These are phyloP conservation scores for Golubevia pallescens DNA, from an alignment of 1,284 basidiomycete species.

Conservation along the genomic window DNA sequence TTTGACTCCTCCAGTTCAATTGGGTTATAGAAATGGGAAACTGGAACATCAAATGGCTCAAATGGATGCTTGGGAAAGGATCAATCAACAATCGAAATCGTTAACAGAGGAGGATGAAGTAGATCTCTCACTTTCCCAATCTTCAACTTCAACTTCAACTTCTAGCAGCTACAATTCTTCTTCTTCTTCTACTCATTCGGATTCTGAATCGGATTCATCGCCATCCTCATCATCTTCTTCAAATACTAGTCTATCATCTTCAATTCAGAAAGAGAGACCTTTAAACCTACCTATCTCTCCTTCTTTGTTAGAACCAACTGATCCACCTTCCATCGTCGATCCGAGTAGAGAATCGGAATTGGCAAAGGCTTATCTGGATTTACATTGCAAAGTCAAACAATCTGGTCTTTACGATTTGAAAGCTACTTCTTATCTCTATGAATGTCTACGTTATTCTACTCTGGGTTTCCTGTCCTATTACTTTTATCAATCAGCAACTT, in stretches of 20 bases:
- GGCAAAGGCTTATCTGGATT: constrained; percentile 31
- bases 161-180: not conserved
- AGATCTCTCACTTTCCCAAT: too few relatives aligned
- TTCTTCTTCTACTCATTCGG: not conserved
- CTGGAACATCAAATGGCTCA: constrained; percentile 59
- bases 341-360: constrained; percentile 34
- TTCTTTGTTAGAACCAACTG: constrained; percentile 52
- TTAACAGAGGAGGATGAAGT: too few relatives aligned
- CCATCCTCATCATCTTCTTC: not conserved
- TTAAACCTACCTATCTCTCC: constrained; percentile 45
- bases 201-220: not conserved
- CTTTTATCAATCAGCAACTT: constrained; percentile 19
- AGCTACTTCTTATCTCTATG: constrained; percentile 44
- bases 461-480: constrained; percentile 29
- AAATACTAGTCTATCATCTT: not conserved
- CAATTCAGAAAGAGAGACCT: constrained; percentile 16
- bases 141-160: too few relatives aligned
- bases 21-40: constrained; percentile 51
- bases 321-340: constrained; percentile 25
- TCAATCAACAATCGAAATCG: too few relatives aligned
- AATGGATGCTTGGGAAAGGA: constrained; percentile 33
- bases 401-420: constrained; percentile 49
- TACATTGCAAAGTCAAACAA: constrained; percentile 44
- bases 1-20: constrained; percentile 56
- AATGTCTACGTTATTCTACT: constrained; percentile 39